These are phyloP conservation scores for Neckera pumila DNA, from an alignment of 225 moss, liverwort and hornwort species.

Conservation along the genomic window DNA sequence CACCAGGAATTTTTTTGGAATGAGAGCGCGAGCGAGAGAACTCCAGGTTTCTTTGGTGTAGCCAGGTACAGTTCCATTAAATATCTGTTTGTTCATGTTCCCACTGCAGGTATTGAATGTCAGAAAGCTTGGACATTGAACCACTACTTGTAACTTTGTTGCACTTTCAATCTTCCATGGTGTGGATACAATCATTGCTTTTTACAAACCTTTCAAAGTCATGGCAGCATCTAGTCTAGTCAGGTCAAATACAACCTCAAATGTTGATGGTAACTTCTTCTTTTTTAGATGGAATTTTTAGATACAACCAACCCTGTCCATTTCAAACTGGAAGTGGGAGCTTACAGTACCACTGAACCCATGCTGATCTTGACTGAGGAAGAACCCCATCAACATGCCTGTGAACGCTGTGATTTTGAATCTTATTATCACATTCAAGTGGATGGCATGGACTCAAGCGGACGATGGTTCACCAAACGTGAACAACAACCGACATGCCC, in stretches of 20 bases:
- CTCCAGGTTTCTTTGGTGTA: not conserved
- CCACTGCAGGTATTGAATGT: not conserved
- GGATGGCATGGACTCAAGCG: not conserved
- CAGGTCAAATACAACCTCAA: not conserved
- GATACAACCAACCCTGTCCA: not conserved
- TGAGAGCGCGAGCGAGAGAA: not conserved
- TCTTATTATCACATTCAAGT: not conserved
- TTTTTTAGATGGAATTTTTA: not conserved
- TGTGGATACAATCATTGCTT: not conserved
- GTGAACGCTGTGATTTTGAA: not conserved
- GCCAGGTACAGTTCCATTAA: too few relatives aligned
- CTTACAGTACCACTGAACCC: not conserved
- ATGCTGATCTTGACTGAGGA: not conserved
- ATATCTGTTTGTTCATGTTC: not conserved
- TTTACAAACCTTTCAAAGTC: not conserved
- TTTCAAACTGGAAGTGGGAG: not conserved
- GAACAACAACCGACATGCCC: not conserved
- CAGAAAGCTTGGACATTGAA: not conserved
- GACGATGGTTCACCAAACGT: constrained; percentile 1
- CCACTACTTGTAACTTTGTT: not conserved
- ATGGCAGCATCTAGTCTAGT: not conserved
- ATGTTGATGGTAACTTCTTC: not conserved
- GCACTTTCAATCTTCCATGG: not conserved
- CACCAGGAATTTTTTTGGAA: not conserved
- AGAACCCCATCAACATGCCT: not conserved